A percentile compares a stretch with the other conserved stretches of the same genome.
These are phyloP conservation scores for Vitis labrusca DNA, from an alignment of 164 flowering plant genomes.

Conservation along the genomic window DNA sequence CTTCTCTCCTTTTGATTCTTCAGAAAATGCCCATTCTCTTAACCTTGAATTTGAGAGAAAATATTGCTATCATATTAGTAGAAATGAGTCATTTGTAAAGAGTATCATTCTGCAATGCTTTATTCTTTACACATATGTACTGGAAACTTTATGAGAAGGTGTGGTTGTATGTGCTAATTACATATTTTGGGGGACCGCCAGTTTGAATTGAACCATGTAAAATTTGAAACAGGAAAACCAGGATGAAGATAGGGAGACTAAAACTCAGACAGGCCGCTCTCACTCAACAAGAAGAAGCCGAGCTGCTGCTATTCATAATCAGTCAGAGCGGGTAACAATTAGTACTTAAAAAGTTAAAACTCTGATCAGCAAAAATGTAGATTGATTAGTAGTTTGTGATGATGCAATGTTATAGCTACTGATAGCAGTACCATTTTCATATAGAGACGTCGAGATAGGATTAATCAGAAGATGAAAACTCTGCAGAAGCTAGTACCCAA, in stretches of 20 bases:
- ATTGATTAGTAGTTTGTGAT: neutral
- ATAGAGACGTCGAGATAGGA: conserved; percentile 53
- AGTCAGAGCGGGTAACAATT: conserved; percentile 58
- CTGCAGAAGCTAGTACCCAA: conserved; percentile 73
- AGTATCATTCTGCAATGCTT: too few species aligned
- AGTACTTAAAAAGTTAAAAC: neutral
- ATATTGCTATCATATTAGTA: too few species aligned
- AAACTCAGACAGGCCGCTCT: conserved; percentile 32
- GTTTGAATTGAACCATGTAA: neutral
- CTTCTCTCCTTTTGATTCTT: too few species aligned
- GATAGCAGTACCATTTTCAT: neutral
- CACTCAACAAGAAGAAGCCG: conserved; percentile 48
- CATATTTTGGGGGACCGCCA: too few species aligned
- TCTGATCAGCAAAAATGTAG: neutral
- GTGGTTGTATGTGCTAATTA: too few species aligned
- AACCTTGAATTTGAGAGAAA: too few species aligned
- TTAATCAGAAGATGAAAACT: conserved; percentile 73
- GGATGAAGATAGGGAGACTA: conserved; percentile 42
- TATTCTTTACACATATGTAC: too few species aligned
- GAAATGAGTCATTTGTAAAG: too few species aligned
- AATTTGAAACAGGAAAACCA: conserved; percentile 31
- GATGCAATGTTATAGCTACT: neutral
- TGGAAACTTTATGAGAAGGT: too few species aligned
- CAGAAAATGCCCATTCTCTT: too few species aligned
- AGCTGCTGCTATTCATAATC: conserved; percentile 69